phyloP scores from a whole-genome alignment of 257 asterid genomes.

The Paulownia fortunei region DNA sequence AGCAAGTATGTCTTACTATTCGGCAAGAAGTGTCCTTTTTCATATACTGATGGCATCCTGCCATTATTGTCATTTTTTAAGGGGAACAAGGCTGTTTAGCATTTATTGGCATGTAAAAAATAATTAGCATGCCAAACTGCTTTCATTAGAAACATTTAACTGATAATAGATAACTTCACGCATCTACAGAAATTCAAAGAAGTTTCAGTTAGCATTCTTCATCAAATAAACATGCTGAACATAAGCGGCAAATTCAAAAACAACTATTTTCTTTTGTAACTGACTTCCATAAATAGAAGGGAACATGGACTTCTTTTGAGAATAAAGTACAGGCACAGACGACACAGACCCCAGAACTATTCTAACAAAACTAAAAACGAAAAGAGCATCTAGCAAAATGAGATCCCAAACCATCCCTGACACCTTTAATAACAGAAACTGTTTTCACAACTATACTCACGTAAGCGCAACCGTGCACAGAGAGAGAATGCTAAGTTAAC shows the following conservation, averaged over 20 bases:
- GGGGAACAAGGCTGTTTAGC: not conserved
- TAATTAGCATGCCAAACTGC: not conserved
- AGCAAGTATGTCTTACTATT: slow-evolving; percentile 8
- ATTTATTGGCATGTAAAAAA: not conserved
- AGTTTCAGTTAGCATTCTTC: slow-evolving; percentile 9
- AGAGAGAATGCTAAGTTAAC: not conserved
- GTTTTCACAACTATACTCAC: not conserved
- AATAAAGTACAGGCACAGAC: not conserved
- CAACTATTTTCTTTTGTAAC: slow-evolving; percentile 3
- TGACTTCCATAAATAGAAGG: not conserved
- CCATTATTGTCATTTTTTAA: not conserved
- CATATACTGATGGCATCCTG: not conserved
- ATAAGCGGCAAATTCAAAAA: slow-evolving; percentile 13
- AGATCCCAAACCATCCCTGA: not conserved
- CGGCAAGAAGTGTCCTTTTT: not conserved
- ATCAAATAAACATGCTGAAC: not conserved
- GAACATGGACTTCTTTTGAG: not conserved
- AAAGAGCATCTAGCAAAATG: not conserved
- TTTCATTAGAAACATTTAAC: slow-evolving; percentile 12
- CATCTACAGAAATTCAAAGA: slow-evolving; percentile 14
- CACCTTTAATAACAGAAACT: not conserved
- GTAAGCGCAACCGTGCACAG: not conserved
- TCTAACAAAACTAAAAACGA: not conserved
- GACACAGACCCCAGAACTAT: not conserved
- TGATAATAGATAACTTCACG: slow-evolving; percentile 5